Evolutionary conservation across 2,329 filamentous ascomycete species (phyloP).

Genomic region (Aaosphaeria pasadenensis): DNA sequence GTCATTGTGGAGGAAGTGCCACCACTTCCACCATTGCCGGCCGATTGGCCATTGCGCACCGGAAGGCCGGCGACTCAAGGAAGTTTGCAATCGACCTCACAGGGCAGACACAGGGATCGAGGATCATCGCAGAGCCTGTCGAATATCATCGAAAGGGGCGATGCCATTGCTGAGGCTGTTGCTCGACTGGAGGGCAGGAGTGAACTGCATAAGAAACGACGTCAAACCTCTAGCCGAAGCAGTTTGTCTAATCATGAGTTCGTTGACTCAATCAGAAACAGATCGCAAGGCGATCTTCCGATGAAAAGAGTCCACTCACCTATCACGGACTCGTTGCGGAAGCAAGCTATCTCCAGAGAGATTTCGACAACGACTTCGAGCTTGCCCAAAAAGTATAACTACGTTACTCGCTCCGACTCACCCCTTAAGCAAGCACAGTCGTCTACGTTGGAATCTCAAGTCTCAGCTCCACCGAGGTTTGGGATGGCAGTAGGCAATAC

Average conservation of each 20-base stretch:
- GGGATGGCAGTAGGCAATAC: too few species aligned
- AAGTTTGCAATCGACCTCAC: constrained; percentile 3
- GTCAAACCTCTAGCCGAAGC: not conserved
- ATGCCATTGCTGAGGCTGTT: constrained; percentile 4
- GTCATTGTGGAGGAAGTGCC: constrained; percentile 14
- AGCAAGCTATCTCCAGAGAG: not conserved
- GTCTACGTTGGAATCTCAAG: too few species aligned
- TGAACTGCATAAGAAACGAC: not conserved
- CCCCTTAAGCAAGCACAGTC: too few species aligned
- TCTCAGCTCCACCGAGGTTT: too few species aligned
- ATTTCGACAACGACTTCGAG: not conserved
- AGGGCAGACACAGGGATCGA: constrained; percentile 6
- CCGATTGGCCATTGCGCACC: constrained; percentile 23
- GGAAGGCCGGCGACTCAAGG: constrained; percentile 4
- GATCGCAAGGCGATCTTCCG: not conserved
- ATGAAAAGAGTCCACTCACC: not conserved
- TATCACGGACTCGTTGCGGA: not conserved
- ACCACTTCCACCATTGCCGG: constrained; percentile 23
- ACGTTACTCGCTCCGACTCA: not conserved
- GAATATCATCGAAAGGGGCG: not conserved
- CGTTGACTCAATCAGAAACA: not conserved
- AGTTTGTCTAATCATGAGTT: not conserved
- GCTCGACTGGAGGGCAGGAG: constrained; percentile 2
- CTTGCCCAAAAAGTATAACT: not conserved
- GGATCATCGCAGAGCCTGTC: not conserved